phyloP scores from a whole-genome alignment of 768 basidiomycete species.

The Tremella fuciformis region DNA sequence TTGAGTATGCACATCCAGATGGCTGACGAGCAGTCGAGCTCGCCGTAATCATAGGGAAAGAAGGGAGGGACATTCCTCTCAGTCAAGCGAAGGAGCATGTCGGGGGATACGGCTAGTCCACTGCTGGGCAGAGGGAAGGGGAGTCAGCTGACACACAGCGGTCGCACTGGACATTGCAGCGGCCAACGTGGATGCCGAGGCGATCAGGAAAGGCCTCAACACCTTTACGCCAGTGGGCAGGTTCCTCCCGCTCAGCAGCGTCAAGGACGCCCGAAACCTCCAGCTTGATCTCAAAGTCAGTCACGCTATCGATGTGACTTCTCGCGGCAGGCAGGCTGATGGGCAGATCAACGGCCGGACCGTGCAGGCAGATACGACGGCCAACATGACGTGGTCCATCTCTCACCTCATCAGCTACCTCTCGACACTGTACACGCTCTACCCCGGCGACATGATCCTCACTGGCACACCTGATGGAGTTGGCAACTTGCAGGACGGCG shows the following conservation, averaged over 20 bases:
- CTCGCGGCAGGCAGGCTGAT: too few relatives aligned
- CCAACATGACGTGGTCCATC: not conserved
- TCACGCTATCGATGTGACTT: too few relatives aligned
- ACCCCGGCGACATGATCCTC: constrained; percentile 4
- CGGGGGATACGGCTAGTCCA: not conserved
- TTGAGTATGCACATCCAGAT: not conserved
- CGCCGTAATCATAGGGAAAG: not conserved
- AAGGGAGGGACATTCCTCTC: not conserved
- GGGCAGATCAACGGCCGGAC: constrained; percentile 1
- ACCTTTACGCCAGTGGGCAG: constrained; percentile 7
- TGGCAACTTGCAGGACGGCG: not conserved
- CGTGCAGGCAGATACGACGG: not conserved
- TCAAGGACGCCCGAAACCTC: too few relatives aligned
- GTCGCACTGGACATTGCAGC: constrained; percentile 8
- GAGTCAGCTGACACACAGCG: not conserved
- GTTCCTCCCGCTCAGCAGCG: not conserved
- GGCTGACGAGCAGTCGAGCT: not conserved
- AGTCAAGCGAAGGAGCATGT: not conserved
- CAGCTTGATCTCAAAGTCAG: too few relatives aligned
- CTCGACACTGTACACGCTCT: not conserved
- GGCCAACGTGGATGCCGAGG: not conserved
- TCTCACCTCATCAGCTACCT: not conserved
- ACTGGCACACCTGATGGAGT: constrained; percentile 1
- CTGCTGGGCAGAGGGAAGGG: not conserved
- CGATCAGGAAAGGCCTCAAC: constrained; percentile 8